Evolutionary conservation across 2,329 filamentous ascomycete genomes (phyloP), one percentile per base, ranked within the genome.

Genomic region (Colletotrichum plurivorum): DNA sequence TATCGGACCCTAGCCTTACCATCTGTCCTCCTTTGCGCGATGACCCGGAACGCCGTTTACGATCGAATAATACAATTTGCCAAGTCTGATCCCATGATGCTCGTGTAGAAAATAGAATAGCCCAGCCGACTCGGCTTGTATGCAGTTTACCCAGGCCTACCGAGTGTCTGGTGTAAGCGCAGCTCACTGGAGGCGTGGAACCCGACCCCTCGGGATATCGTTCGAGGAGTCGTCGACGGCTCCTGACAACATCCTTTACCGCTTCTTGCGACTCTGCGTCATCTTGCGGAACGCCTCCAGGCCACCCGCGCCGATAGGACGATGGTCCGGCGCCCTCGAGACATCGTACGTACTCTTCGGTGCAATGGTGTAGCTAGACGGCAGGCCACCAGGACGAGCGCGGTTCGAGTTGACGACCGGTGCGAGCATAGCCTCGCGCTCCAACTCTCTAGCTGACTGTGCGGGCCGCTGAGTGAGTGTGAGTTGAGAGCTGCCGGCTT

Each of bases 271-370:
- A 79, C 89, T 90, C 74, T 89, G 85, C 10, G 88, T 90, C 85
- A 92, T 90, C 80, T 85, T 89, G 71, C 88, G 84, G 81, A 92
- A 92, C 1, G 89, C 89, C 72, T 90, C 89, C 77, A 89, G 83
- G 67, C 89, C 89, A 70, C 84, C 85, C n/a, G 89, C 85, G 59
- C 89, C 89, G 71, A 91, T 87, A 12, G 89, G 89, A 49, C 88
- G 83, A 71, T 87, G 87, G 71, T 89, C 87, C 6, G 84, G 79
- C 4, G 80, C 83, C 48, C 83, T 81, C 31, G 79, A 80, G 20
- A 85, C 84, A 72, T 89, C 87, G 73, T 89, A 91, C 0, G 87
- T 91, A 77, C 89, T 91, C 76, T 84, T 85, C 5, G 88, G 88
- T 9, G 88, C 88, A 71, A 90, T 85, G 8, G 85, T 88, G 76